These are phyloP conservation scores for Tetradesmus lagerheimii DNA, from an alignment of 139 green algal species.

Conservation along the genomic window DNA sequence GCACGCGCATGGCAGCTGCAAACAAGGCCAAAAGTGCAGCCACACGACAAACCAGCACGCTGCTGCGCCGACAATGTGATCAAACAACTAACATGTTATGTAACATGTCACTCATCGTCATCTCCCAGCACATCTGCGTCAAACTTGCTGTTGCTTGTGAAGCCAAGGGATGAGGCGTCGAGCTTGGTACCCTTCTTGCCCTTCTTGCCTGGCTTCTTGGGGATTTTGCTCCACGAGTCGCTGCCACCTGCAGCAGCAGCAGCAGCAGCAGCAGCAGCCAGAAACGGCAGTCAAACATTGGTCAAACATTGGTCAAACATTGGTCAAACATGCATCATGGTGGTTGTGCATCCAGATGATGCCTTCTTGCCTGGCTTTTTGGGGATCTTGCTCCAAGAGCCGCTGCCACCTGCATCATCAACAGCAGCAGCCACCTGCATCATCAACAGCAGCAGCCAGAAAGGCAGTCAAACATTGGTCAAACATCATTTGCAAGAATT, in stretches of 20 bases:
- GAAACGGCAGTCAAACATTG: too few relatives aligned
- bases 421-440: not conserved
- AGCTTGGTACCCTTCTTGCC: constrained; percentile 43
- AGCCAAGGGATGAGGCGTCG: constrained; percentile 15
- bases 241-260: not conserved
- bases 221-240: constrained; percentile 46
- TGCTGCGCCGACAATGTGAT: not conserved
- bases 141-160: constrained; percentile 33
- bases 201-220: constrained; percentile 49
- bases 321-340: too few relatives aligned
- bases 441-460: not conserved
- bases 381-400: too few relatives aligned
- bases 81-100: not conserved
- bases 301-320: too few relatives aligned
- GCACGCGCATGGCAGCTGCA: too few relatives aligned
- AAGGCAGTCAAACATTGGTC: not conserved
- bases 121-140: constrained; percentile 6
- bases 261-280: not conserved
- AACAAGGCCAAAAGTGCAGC: too few relatives aligned
- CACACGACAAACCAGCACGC: not conserved
- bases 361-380: too few relatives aligned
- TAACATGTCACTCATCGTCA: constrained; percentile 18
- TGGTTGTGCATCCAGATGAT: too few relatives aligned
- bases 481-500: too few relatives aligned
- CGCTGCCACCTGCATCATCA: not conserved